Percentiles rank a stretch among this genome's conserved stretches.
Evolutionary conservation across 2,329 filamentous ascomycete genomes (phyloP).

Genomic region (Coniochaeta sp.): DNA sequence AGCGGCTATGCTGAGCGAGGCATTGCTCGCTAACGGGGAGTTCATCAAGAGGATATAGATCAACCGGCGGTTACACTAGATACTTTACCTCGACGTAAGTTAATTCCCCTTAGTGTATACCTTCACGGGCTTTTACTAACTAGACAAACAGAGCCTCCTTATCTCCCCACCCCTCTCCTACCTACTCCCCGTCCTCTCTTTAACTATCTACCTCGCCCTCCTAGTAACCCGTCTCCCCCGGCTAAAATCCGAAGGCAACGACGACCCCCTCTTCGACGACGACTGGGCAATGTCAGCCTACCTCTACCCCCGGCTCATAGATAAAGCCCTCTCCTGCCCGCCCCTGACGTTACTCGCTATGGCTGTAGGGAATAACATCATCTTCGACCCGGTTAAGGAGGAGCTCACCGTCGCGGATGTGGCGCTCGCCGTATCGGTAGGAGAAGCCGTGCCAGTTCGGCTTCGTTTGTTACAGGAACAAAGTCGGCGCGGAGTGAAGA

Average conservation of each 20-base stretch:
- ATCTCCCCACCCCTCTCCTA: constrained; percentile 92
- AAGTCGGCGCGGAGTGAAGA: constrained; percentile 1
- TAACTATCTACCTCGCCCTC: constrained; percentile 90
- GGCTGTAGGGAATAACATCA: constrained; percentile 76
- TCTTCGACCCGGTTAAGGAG: constrained; percentile 88
- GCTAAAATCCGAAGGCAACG: constrained; percentile 82
- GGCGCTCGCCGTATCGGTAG: constrained; percentile 78
- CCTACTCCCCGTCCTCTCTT: constrained; percentile 82
- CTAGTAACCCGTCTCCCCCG: constrained; percentile 78
- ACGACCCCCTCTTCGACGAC: constrained; percentile 96
- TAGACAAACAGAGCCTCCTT: constrained; percentile 66
- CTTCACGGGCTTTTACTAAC: not conserved
- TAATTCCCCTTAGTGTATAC: too few relatives aligned
- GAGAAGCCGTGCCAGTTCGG: constrained; percentile 30
- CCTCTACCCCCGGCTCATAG: constrained; percentile 57
- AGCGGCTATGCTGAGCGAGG: constrained; percentile 81
- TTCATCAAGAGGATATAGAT: constrained; percentile 72
- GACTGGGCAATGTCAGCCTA: constrained; percentile 84
- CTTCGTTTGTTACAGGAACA: constrained; percentile 6
- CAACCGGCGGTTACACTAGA: constrained; percentile 92
- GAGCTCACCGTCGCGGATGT: constrained; percentile 90
- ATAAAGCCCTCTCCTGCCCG: constrained; percentile 44
- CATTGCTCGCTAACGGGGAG: constrained; percentile 65
- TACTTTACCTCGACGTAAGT: constrained; percentile 86
- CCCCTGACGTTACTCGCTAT: constrained; percentile 89